Base-by-base conservation (phyloP, 78 protist genomes). In the Tieghemostelium lacteum region DNA sequence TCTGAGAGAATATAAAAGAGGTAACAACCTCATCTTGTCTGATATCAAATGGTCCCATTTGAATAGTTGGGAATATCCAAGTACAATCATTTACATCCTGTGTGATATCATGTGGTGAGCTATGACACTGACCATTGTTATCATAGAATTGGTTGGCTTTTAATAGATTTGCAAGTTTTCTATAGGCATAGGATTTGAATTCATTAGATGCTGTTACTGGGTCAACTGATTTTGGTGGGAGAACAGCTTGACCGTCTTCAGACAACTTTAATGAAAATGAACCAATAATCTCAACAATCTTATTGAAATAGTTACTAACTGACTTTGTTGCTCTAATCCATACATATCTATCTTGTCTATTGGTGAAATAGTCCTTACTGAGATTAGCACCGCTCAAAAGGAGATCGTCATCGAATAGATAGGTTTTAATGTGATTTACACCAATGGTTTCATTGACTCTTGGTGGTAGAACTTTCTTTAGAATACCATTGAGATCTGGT, bases 321-420 rank as follows among this genome's bases (percentile, higher is more conserved):
- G 85, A n/a, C 28, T 40, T 24, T 16, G 71, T 60, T 22, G 29
- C 10, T 16, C 36, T 29, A n/a, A 85, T 45, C 54, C 37, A 57
- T 10, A 49, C 58, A 61, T 73, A 87, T n/a, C 96, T 78, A 69
- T 94, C 96, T 66, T 93, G 94, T 37, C 94, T 77, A 42, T 83
- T 87, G 14, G 91, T 73, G 6, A 93, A 86, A 77, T 94, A 94
- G 57, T 76, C 86, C 31, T 74, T 61, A 12, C 80, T 66, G 19
- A 95, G 60, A 67, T 95, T 95, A 14, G 94, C 94, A 14, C 95
- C 95, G 42, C 88, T 74, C 36, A 95, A 40, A 14, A 95, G 10
- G 10, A 93, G 45, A 42, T 74, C 88, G 61, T 95, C 80, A 66
- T 95, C 97, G 16, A 93, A 83, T 26, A 93, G 72, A 37, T 49